Base-by-base conservation (phyloP, 306 rosid genomes). In the Dryas drummondii region DNA sequence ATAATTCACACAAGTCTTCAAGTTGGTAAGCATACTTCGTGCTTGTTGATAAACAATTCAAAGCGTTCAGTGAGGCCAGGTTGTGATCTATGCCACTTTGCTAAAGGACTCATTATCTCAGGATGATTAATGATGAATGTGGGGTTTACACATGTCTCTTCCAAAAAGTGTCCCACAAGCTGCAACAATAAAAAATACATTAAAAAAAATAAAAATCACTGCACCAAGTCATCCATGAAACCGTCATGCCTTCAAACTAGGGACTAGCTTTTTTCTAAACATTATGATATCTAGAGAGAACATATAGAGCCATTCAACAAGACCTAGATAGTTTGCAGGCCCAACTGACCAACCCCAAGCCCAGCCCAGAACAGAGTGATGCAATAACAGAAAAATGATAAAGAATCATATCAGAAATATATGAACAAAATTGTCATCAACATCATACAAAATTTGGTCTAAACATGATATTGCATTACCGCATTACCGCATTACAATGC, bases 101-200 rank as follows among this genome's bases (percentile, higher is more conserved):
- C 98, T 82, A 94, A 78, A 59, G 96, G 98, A 82, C 98, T 94
- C 97, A 88, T 91, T 69, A 94, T 82, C 88, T 94, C 92, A 0
- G 98, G 98, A 80, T 88, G 97, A 79, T 94, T 92, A 41, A 88
- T 91, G 77, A 94, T 91, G 71, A 86, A 94, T 64, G 97, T 64
- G 12, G 97, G 97, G 82, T 91, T 87, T 9, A 92, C 92, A 74
- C 98, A 94, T 0, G 80, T 88, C 84, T 87, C 97, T 71, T 94
- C 98, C 84, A 94, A 79, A 78, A 88, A 90, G 90, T 94, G 96
- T 42, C 96, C 98, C 80, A 91, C 98, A 82, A 94, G 98, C 98
- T 94, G 93, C 84, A 85, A 60, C 26, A 65, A 50, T 41, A 78
- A 14, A 68, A 74, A 8, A 64, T 10, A 32, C 15, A 13, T 32